Evolutionary conservation across 2,329 filamentous ascomycete species (phyloP).

Genomic region (Dactylellina haptotyla): DNA sequence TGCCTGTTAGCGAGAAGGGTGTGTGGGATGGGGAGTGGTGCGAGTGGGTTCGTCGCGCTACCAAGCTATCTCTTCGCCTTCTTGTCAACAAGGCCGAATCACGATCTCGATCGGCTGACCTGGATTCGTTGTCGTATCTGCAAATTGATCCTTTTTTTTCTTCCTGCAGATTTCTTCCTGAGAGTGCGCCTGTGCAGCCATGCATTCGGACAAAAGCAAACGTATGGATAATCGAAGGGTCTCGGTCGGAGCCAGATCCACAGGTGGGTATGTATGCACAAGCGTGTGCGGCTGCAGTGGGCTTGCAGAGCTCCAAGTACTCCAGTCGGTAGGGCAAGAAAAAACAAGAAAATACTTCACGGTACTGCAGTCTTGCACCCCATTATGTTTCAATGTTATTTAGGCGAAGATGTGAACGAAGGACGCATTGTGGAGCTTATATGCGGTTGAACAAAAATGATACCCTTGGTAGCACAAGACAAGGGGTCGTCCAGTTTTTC

Average conservation of each 20-base stretch:
- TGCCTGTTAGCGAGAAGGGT: conserved; percentile 43
- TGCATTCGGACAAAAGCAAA: conserved; percentile 24
- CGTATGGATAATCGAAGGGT: conserved; percentile 11
- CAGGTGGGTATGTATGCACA: conserved; percentile 16
- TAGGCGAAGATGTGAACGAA: conserved; percentile 29
- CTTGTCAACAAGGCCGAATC: conserved; percentile 13
- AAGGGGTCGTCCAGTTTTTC: conserved; percentile 24
- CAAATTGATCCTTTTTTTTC: conserved; percentile 8
- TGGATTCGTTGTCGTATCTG: conserved; percentile 49
- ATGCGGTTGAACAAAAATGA: conserved; percentile 25
- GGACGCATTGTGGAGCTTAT: conserved; percentile 16
- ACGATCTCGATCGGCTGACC: conserved; percentile 46
- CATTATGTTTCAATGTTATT: conserved; percentile 42
- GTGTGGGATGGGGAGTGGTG: conserved; percentile 1
- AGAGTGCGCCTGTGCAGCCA: no score
- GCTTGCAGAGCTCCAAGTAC: conserved; percentile 39
- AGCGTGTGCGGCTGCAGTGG: conserved; percentile 42
- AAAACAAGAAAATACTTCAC: no score
- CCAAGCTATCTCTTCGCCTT: conserved; percentile 41
- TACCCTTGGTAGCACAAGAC: conserved; percentile 46
- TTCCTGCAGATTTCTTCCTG: neutral
- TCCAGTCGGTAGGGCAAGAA: conserved; percentile 1
- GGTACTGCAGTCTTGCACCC: neutral
- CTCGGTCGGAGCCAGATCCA: neutral
- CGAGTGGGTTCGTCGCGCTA: conserved; percentile 23